phyloP scores from a whole-genome alignment of 2,329 filamentous ascomycete genomes.

The Sporothrix protearum region DNA sequence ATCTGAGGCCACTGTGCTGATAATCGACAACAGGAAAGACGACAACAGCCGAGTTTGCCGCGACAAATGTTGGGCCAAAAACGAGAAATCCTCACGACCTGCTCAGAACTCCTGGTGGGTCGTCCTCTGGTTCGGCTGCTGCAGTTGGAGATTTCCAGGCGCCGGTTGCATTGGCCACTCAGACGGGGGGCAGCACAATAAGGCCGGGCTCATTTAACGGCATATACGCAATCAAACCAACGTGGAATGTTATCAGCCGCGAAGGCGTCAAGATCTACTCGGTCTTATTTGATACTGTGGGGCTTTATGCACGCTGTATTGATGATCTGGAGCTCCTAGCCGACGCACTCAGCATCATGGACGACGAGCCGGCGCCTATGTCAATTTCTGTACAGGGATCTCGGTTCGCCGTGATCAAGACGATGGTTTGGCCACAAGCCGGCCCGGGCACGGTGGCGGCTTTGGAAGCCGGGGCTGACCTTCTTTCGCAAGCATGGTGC shows the following conservation, averaged over 20 bases:
- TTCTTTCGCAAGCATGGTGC: constrained; percentile 51
- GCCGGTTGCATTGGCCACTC: constrained; percentile 59
- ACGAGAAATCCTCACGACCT: constrained; percentile 56
- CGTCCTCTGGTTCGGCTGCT: constrained; percentile 63
- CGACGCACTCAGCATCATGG: constrained; percentile 51
- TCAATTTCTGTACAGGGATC: constrained; percentile 43
- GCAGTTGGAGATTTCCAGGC: constrained; percentile 63
- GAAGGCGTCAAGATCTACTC: constrained; percentile 61
- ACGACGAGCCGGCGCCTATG: constrained; percentile 41
- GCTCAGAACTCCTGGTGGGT: constrained; percentile 60
- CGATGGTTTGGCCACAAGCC: constrained; percentile 49
- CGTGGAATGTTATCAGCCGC: constrained; percentile 59
- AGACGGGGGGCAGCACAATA: constrained; percentile 63
- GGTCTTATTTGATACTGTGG: constrained; percentile 58
- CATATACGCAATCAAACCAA: constrained; percentile 63
- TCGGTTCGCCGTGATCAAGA: constrained; percentile 54
- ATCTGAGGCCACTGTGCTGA: not conserved
- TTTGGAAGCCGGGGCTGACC: constrained; percentile 39
- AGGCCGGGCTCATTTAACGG: constrained; percentile 64
- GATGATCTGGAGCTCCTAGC: constrained; percentile 57
- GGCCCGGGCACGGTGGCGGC: constrained; percentile 44
- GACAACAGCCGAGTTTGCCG: constrained; percentile 63
- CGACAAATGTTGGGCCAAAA: constrained; percentile 49
- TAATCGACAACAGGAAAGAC: constrained; percentile 45
- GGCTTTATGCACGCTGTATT: constrained; percentile 56